Percentiles rank a stretch among this genome's conserved stretches.
Conservation (phyloP, 1,139 yeast species). For the Tardiomyces digboiensis region DNA sequence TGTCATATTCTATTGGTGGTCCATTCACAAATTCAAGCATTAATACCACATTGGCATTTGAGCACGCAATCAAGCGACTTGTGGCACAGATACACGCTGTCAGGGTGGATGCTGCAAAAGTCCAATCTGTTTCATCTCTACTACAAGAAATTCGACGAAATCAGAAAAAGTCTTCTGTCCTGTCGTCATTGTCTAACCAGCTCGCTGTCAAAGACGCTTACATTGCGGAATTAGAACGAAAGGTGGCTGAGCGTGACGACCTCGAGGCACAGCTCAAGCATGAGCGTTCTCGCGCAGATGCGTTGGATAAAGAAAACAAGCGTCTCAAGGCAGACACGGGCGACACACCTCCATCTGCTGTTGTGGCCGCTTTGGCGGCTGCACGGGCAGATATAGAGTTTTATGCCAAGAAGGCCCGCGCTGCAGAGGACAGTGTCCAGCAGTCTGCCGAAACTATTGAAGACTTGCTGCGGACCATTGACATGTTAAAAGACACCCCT, state of each 20-base stretch:
- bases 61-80: conserved; percentile 35
- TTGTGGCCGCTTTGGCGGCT: conserved; percentile 4
- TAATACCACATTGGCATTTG: conserved; percentile 45
- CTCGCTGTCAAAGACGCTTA: conserved; percentile 13
- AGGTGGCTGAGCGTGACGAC: conserved; percentile 3
- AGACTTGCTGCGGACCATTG: conserved; percentile 1
- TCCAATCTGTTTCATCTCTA: conserved; percentile 34
- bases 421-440: conserved; percentile 8
- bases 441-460: conserved; percentile 4
- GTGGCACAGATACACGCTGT: conserved; percentile 40
- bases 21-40: conserved; percentile 54
- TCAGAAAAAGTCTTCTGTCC: conserved; percentile 9
- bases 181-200: conserved; percentile 6
- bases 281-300: conserved; percentile 4
- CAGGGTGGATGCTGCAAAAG: conserved; percentile 34
- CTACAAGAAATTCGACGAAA: conserved; percentile 20
- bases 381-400: conserved; percentile 13
- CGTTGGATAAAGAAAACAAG: conserved; percentile 10
- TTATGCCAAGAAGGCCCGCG: conserved; percentile 8
- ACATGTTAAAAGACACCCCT: conserved; percentile 1
- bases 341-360: conserved; percentile 3
- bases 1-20: conserved; percentile 52
- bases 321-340: conserved; percentile 1
- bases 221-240: conserved; percentile 15
- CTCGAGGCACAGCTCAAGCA: conserved; percentile 5